Base-by-base conservation (phyloP, 495 filamentous ascomycete species). In the Talaromyces trachyspermus region DNA sequence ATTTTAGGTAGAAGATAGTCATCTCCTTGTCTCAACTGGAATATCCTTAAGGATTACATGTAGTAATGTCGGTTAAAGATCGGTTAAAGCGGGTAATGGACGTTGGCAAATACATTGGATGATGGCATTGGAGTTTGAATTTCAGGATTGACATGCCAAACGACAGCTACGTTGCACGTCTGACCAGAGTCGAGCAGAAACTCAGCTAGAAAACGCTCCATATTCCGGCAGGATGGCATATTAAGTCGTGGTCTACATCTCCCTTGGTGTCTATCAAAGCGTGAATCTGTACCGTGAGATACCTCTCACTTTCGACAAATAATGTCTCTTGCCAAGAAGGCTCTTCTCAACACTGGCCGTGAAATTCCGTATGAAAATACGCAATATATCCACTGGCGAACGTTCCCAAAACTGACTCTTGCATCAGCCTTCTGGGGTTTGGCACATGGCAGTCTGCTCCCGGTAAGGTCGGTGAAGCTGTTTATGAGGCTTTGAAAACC, bases 391-490 rank as follows among this genome's bases (percentile, higher is more conserved):
- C 65, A 11, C 11, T 29, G 26, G 26, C 11, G 26, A 29, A 29
- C 26, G 26, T 29, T 29, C 26, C 11, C 11, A 29, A n/a, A 29
- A 29, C 26, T 29, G 26, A 29, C 26, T n/a, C 26, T 29, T 29
- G 26, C 9, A 10, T n/a, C 43, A 71, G 68, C 49, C 61, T 63
- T 49, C 51, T 78, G 56, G 75, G 75, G 43, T 68, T 77, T 39
- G 75, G 75, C 46, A 78, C 75, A 50, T 78, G 75, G 74, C 72
- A 75, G 48, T 70, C 72, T 22, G 66, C 66, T 46, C 73, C 66
- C 37, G 70, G 71, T 42, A 63, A 77, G 59, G 75, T 78, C 47
- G 69, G 69, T 25, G 59, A 71, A 48, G 71, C 74, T 27, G 75
- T 78, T 45, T 71, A 74, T 48, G 54, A 67, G 52, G 75, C 75